A percentile compares a stretch with the other conserved stretches of the same genome.
Evolutionary conservation across 768 basidiomycete genomes (phyloP).

Genomic region (Trametes coccinea): DNA sequence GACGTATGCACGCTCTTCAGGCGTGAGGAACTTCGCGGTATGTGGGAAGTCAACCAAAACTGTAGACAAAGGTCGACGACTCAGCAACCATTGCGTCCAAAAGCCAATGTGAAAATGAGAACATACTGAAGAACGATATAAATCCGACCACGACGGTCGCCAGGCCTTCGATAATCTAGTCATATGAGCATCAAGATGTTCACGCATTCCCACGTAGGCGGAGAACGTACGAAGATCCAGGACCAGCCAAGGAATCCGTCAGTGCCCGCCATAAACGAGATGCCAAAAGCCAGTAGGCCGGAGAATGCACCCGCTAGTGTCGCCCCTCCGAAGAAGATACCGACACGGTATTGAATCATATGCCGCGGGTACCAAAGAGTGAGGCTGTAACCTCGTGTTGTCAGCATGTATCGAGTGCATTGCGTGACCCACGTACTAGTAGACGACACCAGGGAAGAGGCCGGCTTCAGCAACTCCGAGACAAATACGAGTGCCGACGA

Average conservation of each 20-base stretch:
- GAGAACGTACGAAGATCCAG: constrained; percentile 33
- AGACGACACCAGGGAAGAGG: constrained; percentile 70
- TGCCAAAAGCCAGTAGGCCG: constrained; percentile 35
- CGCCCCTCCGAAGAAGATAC: constrained; percentile 30
- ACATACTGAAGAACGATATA: constrained; percentile 32
- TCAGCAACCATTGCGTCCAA: neutral
- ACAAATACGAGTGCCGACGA: constrained; percentile 57
- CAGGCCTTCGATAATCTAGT: constrained; percentile 63
- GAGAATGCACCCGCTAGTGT: constrained; percentile 28
- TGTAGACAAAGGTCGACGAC: constrained; percentile 22
- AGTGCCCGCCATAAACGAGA: constrained; percentile 36
- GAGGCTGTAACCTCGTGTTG: constrained; percentile 8
- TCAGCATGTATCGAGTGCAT: neutral
- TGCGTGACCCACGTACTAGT: constrained; percentile 49
- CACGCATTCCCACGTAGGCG: neutral
- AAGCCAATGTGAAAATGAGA: too few species aligned
- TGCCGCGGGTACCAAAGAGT: constrained; percentile 31
- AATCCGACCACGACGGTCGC: constrained; percentile 56
- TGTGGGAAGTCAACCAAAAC: constrained; percentile 63
- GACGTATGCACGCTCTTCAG: constrained; percentile 56
- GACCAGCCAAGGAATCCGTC: constrained; percentile 32
- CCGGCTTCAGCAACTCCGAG: constrained; percentile 71
- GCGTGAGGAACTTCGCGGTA: constrained; percentile 61
- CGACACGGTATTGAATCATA: constrained; percentile 29
- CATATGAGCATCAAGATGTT: neutral